Percentiles rank a stretch among this genome's conserved stretches.
phyloP scores from a whole-genome alignment of 169 alveolate genomes.

The Cryptosporidium sp. region DNA sequence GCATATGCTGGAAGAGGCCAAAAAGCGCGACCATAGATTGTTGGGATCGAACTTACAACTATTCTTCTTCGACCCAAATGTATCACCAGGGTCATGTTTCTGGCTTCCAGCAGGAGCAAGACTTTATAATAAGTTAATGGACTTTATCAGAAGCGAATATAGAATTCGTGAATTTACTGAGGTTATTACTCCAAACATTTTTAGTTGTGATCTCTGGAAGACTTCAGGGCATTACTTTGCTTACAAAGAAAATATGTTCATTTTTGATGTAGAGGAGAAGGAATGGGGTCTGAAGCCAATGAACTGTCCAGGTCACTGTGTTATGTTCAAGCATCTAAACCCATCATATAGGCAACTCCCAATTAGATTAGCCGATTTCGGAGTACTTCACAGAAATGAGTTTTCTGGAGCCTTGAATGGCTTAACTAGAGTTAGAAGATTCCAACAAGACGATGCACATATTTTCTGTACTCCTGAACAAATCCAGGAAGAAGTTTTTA shows the following conservation, averaged over 20 bases:
- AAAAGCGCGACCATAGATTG: slow-evolving; percentile 97
- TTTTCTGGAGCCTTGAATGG: slow-evolving; percentile 98
- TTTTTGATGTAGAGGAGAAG: slow-evolving; percentile 93
- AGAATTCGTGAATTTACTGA: slow-evolving; percentile 90
- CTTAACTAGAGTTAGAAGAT: slow-evolving; percentile 97
- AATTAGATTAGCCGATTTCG: slow-evolving; percentile 98
- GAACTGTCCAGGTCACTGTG: slow-evolving; percentile 99
- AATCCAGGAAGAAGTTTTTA: slow-evolving; percentile 91
- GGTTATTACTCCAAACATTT: slow-evolving; percentile 97
- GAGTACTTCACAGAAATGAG: slow-evolving; percentile 99
- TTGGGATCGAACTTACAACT: slow-evolving; percentile 93
- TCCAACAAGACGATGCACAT: slow-evolving; percentile 99
- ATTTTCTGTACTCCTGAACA: slow-evolving; percentile 97
- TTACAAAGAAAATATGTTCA: slow-evolving; percentile 86
- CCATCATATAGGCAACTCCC: slow-evolving; percentile 98
- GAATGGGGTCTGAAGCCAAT: slow-evolving; percentile 99
- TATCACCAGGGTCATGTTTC: slow-evolving; percentile 92
- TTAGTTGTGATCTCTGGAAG: slow-evolving; percentile 94
- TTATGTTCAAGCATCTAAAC: slow-evolving; percentile 90
- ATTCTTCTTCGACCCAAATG: slow-evolving; percentile 94
- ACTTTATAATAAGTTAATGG: slow-evolving; percentile 95
- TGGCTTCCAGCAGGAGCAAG: slow-evolving; percentile 97
- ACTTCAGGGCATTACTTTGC: slow-evolving; percentile 97
- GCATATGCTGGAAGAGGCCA: slow-evolving; percentile 95
- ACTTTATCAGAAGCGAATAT: slow-evolving; percentile 92